Evolutionary conservation across 1,284 basidiomycete genomes (phyloP), one percentile per base, ranked within the genome.

Genomic region (Ganoderma lingzhi): DNA sequence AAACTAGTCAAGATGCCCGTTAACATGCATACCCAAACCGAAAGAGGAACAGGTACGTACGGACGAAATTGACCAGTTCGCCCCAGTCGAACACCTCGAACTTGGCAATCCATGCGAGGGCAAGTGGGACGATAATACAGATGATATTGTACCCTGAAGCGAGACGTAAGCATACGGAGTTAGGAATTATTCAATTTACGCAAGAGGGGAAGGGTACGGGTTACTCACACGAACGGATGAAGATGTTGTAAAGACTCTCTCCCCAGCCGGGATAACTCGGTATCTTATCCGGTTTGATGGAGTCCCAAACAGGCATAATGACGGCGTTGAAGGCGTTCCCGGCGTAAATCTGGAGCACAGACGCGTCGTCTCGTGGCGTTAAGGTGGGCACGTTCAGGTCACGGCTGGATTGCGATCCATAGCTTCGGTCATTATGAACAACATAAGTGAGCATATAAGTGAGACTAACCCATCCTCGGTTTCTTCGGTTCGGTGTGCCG

Each of bases 101-200:
- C 74, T 91, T 88, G 0, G 86, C 82, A 1, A 81, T 83, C 90
- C 90, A 93, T 9, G 90, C 87, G 42, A 92, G 71, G 0, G 91
- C 90, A 10, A 92, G 83, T 73, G 89, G 84, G 1, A 92, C 28
- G n/a, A 92, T 73, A 41, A 92, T 41, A 14, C 37, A 61, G 4
- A 41, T 82, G 0, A 86, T n/a, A 72, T 91, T 92, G 23, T 91
- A 75, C 84, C 85, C 89, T 90, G 35, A 1, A 19, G 53, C 6
- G 17, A 64, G 10, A 53, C 17, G 12, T 45, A 51, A 37, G 15
- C 32, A 28, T 10, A 53, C 5, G 48, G 17, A 10, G 6, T n/a
- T 10, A 10, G 9, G 19, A 2, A 32, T 32, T 1, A 8, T 15
- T 32, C 6, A 17, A 12, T 32, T 32, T 14, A 55, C 53, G 12